These are phyloP conservation scores for Holtermannia corniformis DNA, from an alignment of 768 basidiomycete genomes.

Conservation along the genomic window DNA sequence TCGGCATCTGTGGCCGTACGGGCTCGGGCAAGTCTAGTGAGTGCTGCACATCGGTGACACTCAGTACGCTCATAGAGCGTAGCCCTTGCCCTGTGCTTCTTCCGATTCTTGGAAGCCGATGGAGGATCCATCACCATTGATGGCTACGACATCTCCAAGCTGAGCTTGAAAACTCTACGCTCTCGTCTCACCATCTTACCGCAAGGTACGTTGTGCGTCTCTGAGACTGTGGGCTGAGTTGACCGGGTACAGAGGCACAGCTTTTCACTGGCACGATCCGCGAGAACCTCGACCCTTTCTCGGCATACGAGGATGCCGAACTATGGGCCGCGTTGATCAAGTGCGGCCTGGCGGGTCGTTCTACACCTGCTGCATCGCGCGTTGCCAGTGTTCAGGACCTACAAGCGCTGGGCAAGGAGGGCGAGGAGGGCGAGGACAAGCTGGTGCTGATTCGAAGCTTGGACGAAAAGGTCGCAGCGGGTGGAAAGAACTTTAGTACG, in stretches of 20 bases:
- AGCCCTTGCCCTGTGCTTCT: constrained; percentile 44
- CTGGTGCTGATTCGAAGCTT: constrained; percentile 34
- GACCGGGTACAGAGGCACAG: constrained; percentile 25
- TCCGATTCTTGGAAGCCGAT: constrained; percentile 44
- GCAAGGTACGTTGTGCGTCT: constrained; percentile 24
- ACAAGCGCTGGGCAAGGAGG: constrained; percentile 1
- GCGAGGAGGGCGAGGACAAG: constrained; percentile 26
- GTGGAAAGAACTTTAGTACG: constrained; percentile 46
- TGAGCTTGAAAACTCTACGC: constrained; percentile 47
- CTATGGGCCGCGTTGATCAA: constrained; percentile 28
- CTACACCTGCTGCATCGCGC: constrained; percentile 5
- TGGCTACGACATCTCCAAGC: constrained; percentile 41
- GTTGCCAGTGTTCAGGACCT: not conserved
- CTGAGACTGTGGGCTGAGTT: no score
- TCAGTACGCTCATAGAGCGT: constrained; percentile 5
- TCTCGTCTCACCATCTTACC: constrained; percentile 55
- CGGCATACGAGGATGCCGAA: constrained; percentile 31
- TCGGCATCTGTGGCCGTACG: constrained; percentile 42
- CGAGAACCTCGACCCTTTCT: constrained; percentile 41
- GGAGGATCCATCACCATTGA: constrained; percentile 42
- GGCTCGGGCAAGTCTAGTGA: constrained; percentile 29
- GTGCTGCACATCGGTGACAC: constrained; percentile 10
- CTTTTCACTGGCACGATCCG: constrained; percentile 38
- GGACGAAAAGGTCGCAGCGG: constrained; percentile 40
- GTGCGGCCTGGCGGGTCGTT: constrained; percentile 25